Conservation (phyloP, 768 basidiomycete species). For the Erythrobasidium yunnanense region DNA sequence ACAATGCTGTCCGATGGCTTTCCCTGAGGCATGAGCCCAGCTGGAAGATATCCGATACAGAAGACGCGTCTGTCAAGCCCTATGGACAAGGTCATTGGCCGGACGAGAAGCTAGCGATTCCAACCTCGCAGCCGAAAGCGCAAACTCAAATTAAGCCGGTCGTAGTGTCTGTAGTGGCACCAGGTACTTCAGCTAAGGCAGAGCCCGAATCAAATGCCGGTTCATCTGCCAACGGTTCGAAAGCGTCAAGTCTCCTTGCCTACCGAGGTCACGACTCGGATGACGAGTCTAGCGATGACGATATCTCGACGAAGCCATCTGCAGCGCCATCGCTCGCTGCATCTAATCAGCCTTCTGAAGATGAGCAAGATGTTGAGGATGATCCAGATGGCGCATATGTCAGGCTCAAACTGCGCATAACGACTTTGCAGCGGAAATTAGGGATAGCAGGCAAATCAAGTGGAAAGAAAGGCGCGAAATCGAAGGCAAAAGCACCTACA, state of each 20-base stretch:
- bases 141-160: no score
- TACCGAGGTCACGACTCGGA: conserved; percentile 25
- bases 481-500: conserved; percentile 28
- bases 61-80: not conserved
- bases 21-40: not conserved
- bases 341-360: conserved; percentile 31
- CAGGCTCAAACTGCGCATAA: conserved; percentile 33
- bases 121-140: conserved; percentile 2
- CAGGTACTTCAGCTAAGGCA: no score
- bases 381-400: conserved; percentile 35
- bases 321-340: not conserved
- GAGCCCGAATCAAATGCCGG: no score
- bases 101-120: not conserved
- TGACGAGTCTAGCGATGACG: conserved; percentile 4
- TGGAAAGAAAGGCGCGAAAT: conserved; percentile 33
- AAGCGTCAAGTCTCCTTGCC: conserved; percentile 1
- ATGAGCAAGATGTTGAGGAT: conserved; percentile 35
- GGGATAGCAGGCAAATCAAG: conserved; percentile 34
- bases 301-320: not conserved
- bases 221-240: no score
- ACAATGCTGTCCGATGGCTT: conserved; percentile 87
- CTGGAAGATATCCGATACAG: not conserved
- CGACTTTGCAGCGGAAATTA: conserved; percentile 31
- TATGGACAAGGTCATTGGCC: not conserved
- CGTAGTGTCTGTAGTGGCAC: no score